Base-by-base conservation (phyloP, 768 basidiomycete species). In the Harrya chromipes region DNA sequence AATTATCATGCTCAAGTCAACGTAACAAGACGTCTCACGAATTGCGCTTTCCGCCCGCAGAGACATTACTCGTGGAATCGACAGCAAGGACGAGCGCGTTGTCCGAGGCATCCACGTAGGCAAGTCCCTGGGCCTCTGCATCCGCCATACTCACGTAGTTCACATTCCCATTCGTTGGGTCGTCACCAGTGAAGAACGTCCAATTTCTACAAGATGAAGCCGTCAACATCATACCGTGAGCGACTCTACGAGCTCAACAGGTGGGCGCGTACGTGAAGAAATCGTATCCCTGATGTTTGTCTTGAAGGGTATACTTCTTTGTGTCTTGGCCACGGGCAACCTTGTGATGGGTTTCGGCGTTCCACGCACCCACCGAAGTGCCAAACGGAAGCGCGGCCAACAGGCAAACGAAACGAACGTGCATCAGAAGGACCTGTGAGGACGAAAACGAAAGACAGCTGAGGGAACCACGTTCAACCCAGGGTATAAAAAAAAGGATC, bases 161-260 rank as follows among this genome's bases (percentile, higher is more conserved):
- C 47, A 92, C 90, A 29, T 68, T 70, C 12, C 88, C 89, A 54
- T 80, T 67, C 1, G 89, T 90, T 2, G 89, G 89, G 64, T 91
- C 89, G 7, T 62, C 2, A 5, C 54, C 69, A 14, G 71, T 70
- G 65, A 77, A 86, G 69, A 84, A 90, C 24, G 78, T 68, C 83
- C 83, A 90, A 14, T 75, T 60, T 40, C 85, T 88, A 53, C 33
- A 52, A 23, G 37, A 44, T 34, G 39, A 38, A 29, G 3, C 1
- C 29, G 6, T 1, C 29, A 5, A 29, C 11, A 4, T 49, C 47
- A 26, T 51, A n/a, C 23, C 11, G 12, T 23, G 31, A 16, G 42
- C 41, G 44, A 37, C 16, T 11, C 29, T 36, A 27, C 17, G 5
- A 40, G 20, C 19, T 3, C 33, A 7, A 33, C 21, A 24, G 4